These are phyloP conservation scores for Suhomyces choctaworum DNA, from an alignment of 1,139 yeast species.

Conservation along the genomic window DNA sequence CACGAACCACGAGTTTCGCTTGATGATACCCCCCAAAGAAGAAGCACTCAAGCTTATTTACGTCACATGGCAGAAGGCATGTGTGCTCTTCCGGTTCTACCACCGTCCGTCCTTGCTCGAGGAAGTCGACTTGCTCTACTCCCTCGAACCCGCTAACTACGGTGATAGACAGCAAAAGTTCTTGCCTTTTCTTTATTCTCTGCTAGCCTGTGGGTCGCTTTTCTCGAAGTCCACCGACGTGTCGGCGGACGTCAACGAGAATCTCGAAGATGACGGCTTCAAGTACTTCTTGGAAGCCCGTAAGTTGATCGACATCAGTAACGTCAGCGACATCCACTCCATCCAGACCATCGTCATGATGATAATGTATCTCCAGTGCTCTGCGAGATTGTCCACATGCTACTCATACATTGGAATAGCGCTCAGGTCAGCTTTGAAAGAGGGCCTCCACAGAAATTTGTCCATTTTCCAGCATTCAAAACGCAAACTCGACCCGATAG, in stretches of 20 bases:
- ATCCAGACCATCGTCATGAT: slow-evolving; percentile 72
- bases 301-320: slow-evolving; percentile 62
- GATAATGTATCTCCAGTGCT: slow-evolving; percentile 82
- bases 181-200: slow-evolving; percentile 69
- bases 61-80: slow-evolving; percentile 83
- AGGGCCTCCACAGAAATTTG: slow-evolving; percentile 81
- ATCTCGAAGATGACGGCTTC: slow-evolving; percentile 75
- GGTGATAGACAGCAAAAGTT: slow-evolving; percentile 75
- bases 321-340: slow-evolving; percentile 48
- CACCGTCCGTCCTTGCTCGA: slow-evolving; percentile 79
- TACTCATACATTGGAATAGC: slow-evolving; percentile 94
- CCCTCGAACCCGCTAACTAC: slow-evolving; percentile 67
- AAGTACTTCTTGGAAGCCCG: slow-evolving; percentile 82
- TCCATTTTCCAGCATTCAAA: slow-evolving; percentile 51
- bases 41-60: slow-evolving; percentile 69
- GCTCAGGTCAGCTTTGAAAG: slow-evolving; percentile 78
- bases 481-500: slow-evolving; percentile 69
- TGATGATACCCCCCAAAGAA: slow-evolving; percentile 74
- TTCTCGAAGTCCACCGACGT: slow-evolving; percentile 51
- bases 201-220: slow-evolving; percentile 64
- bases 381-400: slow-evolving; percentile 87
- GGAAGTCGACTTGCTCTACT: slow-evolving; percentile 51
- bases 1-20: slow-evolving; percentile 51
- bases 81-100: slow-evolving; percentile 79
- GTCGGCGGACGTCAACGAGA: slow-evolving; percentile 41